A percentile compares a stretch with the other conserved stretches of the same genome.
These are phyloP conservation scores for Acrodontium crateriforme DNA, from an alignment of 2,329 filamentous ascomycete species.

Conservation along the genomic window DNA sequence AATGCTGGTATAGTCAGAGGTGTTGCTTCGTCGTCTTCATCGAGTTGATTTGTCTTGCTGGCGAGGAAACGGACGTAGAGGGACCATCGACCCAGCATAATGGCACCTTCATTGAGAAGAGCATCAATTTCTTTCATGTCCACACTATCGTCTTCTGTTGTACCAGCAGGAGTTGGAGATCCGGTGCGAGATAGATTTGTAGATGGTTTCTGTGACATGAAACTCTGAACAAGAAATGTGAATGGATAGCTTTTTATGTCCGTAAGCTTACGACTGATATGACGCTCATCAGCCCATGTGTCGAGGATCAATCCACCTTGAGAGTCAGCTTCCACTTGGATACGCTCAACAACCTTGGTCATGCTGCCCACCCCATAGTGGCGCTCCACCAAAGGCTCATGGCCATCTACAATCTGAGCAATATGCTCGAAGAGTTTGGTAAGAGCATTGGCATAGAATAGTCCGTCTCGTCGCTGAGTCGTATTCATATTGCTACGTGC, in stretches of 20 bases:
- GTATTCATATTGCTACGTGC: constrained; percentile 67
- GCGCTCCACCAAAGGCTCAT: constrained; percentile 78
- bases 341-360: constrained; percentile 79
- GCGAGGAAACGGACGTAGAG: constrained; percentile 82
- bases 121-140: constrained; percentile 95
- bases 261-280: constrained; percentile 71
- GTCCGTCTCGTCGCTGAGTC: constrained; percentile 54
- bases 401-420: constrained; percentile 86
- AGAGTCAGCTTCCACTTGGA: constrained; percentile 90
- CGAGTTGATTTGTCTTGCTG: constrained; percentile 51
- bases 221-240: constrained; percentile 92
- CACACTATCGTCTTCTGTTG: constrained; percentile 78
- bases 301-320: constrained; percentile 93
- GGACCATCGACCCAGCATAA: constrained; percentile 90
- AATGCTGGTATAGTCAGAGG: constrained; percentile 55
- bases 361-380: constrained; percentile 92
- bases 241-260: constrained; percentile 98
- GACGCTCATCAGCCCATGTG: constrained; percentile 84
- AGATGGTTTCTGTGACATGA: constrained; percentile 58
- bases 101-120: constrained; percentile 69
- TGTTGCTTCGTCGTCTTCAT: constrained; percentile 4
- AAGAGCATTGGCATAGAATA: constrained; percentile 83
- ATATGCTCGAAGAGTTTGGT: constrained; percentile 96
- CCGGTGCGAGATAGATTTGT: constrained; percentile 44
- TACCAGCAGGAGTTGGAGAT: constrained; percentile 51